A percentile compares a stretch with the other conserved stretches of the same genome.
phyloP scores from a whole-genome alignment of 148 eudicot genomes.

The Amaranthus hypochondriacus region DNA sequence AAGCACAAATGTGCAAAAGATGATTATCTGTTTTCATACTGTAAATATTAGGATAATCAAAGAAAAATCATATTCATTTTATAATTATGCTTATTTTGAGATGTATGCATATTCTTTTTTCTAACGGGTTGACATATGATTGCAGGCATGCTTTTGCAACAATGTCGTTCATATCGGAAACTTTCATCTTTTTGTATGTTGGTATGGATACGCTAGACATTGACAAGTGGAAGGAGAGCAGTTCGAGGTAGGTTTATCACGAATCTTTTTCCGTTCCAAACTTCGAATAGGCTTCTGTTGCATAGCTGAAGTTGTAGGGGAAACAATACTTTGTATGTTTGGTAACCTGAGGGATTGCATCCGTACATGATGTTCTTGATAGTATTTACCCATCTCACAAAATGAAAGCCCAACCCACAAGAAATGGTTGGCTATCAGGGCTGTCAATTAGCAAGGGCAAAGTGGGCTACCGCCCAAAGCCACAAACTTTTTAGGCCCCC shows the following conservation, averaged over 20 bases:
- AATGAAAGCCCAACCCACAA: background rate
- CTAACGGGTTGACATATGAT: constrained; percentile 10
- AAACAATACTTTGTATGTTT: background rate
- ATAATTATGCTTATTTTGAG: background rate
- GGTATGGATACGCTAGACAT: constrained; percentile 92
- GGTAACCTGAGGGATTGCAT: no score
- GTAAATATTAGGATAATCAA: no score
- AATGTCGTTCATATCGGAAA: constrained; percentile 78
- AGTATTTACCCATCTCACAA: no score
- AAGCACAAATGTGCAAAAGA: no score
- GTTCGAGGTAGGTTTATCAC: constrained; percentile 45
- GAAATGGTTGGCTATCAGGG: background rate
- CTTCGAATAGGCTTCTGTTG: background rate
- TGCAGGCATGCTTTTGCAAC: constrained; percentile 89
- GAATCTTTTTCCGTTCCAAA: background rate
- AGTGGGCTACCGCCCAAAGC: no score
- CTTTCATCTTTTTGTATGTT: constrained; percentile 81
- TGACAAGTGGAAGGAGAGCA: constrained; percentile 70
- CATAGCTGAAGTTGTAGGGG: background rate
- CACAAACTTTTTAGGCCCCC: no score
- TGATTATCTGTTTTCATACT: no score
- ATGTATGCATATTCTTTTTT: background rate
- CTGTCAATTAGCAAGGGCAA: no score
- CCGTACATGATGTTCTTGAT: background rate
- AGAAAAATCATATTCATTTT: background rate